Conservation (phyloP, 495 filamentous ascomycete species). For the Penicillium verhagenii region DNA sequence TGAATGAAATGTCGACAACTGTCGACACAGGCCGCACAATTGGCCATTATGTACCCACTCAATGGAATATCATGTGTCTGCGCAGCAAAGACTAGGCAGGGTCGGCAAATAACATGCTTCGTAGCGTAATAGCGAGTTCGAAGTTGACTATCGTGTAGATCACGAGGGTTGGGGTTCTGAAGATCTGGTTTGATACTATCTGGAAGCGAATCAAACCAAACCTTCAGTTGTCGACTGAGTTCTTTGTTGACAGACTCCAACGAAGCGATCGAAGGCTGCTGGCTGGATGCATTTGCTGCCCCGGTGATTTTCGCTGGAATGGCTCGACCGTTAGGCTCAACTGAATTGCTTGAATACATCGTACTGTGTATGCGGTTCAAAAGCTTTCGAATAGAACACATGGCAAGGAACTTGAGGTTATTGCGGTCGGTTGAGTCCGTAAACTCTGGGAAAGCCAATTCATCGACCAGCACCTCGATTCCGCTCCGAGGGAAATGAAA, state of each 20-base stretch:
- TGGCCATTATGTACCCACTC: conserved; percentile 10
- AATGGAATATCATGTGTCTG: conserved; percentile 3
- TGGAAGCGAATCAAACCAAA: conserved; percentile 16
- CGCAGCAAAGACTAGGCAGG: conserved; percentile 17
- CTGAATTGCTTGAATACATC: conserved; percentile 11
- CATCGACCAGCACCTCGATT: conserved; percentile 17
- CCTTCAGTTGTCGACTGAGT: conserved; percentile 15
- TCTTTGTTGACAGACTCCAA: conserved; percentile 16
- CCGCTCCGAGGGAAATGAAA: conserved; percentile 20
- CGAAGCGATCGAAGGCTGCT: conserved; percentile 12
- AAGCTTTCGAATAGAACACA: conserved; percentile 22
- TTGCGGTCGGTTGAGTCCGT: conserved; percentile 2
- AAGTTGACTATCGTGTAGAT: conserved; percentile 16
- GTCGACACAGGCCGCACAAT: conserved; percentile 17
- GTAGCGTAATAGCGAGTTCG: conserved; percentile 18
- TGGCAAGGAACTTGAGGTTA: conserved; percentile 17
- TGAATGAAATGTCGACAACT: conserved; percentile 18
- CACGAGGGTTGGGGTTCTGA: neutral
- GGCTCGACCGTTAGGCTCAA: conserved; percentile 1
- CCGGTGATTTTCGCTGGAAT: neutral
- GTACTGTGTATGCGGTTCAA: conserved; percentile 20
- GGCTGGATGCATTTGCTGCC: neutral
- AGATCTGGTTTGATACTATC: conserved; percentile 13
- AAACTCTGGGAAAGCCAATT: conserved; percentile 13
- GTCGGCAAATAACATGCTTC: conserved; percentile 20